Evolutionary conservation across 768 basidiomycete genomes (phyloP).

Genomic region (Kwoniella europaea): DNA sequence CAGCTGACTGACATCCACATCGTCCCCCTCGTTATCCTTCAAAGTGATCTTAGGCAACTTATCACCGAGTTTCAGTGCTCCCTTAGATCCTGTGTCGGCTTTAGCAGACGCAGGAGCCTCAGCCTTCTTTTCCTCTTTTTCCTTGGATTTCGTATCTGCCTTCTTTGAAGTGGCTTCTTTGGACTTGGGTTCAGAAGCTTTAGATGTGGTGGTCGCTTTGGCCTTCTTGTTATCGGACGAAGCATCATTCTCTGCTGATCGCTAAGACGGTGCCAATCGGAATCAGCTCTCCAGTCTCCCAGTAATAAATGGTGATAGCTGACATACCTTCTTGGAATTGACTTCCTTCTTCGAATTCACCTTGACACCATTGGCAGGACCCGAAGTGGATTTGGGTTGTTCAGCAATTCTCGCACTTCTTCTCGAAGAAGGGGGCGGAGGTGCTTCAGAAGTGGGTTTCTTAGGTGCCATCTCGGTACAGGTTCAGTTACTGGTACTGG

Average conservation of each 20-base stretch:
- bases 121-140: conserved; percentile 41
- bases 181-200: conserved; percentile 25
- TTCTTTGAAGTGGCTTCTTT: conserved; percentile 33
- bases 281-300: no score
- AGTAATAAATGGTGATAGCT: neutral
- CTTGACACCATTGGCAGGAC: conserved; percentile 5
- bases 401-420: conserved; percentile 24
- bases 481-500: neutral
- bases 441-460: conserved; percentile 5
- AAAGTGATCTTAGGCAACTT: conserved; percentile 73
- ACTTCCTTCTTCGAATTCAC: conserved; percentile 30
- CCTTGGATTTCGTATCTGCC: conserved; percentile 19
- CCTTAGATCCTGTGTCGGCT: conserved; percentile 37
- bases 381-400: conserved; percentile 7
- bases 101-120: conserved; percentile 49
- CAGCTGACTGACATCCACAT: conserved; percentile 71
- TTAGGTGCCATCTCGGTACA: conserved; percentile 20
- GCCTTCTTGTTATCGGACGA: conserved; percentile 26
- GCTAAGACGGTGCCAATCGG: neutral
- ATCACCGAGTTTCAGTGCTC: conserved; percentile 72
- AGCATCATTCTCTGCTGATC: neutral
- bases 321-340: conserved; percentile 41
- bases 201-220: conserved; percentile 24
- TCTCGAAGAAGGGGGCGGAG: conserved; percentile 17
- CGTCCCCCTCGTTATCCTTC: conserved; percentile 82